Evolutionary conservation across 208 protist species (phyloP).

Genomic region (Trichomonas tenax): DNA sequence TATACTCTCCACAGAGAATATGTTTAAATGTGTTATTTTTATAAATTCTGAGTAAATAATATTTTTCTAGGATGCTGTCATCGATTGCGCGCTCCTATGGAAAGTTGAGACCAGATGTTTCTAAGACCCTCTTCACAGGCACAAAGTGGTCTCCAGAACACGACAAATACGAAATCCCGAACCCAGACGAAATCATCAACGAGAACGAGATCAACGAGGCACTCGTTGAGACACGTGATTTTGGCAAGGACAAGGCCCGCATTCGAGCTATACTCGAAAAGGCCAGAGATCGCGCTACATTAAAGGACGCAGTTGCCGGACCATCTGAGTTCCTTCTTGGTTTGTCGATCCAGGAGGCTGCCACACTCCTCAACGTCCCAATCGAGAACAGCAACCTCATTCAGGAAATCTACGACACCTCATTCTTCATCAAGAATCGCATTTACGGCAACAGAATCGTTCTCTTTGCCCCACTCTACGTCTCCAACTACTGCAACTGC

Average conservation of each 20-base stretch:
- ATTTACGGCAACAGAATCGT: slow-evolving; percentile 51
- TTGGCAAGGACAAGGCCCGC: background rate
- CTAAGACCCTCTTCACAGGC: background rate
- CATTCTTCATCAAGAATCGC: slow-evolving; percentile 36
- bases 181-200: background rate
- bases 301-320: background rate
- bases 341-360: slow-evolving; percentile 31
- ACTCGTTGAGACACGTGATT: background rate
- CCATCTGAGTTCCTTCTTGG: slow-evolving; percentile 34
- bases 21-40: background rate
- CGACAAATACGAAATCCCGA: background rate
- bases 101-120: background rate
- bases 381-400: slow-evolving; percentile 15
- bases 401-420: slow-evolving; percentile 33
- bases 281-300: background rate
- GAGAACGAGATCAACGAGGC: background rate
- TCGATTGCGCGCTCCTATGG: background rate
- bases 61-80: background rate
- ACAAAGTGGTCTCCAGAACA: slow-evolving; percentile 7
- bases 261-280: background rate
- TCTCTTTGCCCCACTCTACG: slow-evolving; percentile 45
- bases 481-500: slow-evolving; percentile 44
- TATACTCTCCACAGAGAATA: background rate
- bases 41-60: background rate
- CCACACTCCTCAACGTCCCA: slow-evolving; percentile 35